These are phyloP conservation scores for Penicillium psychrosexuale DNA, from an alignment of 2,329 filamentous ascomycete genomes.

Conservation along the genomic window DNA sequence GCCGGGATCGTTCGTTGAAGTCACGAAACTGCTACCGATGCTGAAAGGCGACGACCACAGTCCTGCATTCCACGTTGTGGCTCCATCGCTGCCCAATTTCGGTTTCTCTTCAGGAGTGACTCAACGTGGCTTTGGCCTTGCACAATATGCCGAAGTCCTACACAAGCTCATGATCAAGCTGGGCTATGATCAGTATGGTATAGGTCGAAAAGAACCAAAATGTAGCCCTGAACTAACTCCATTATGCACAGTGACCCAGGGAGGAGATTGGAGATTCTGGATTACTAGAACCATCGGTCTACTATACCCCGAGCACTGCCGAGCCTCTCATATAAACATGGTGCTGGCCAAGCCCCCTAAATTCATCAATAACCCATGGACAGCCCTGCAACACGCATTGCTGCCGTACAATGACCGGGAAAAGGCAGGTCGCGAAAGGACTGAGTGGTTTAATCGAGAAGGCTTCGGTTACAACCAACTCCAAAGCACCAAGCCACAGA, in stretches of 20 bases:
- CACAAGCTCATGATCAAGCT: conserved; percentile 68
- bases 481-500: conserved; percentile 69
- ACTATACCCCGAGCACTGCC: conserved; percentile 57
- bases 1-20: conserved; percentile 66
- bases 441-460: conserved; percentile 20
- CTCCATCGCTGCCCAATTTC: conserved; percentile 55
- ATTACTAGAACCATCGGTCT: conserved; percentile 62
- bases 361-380: conserved; percentile 52
- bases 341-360: conserved; percentile 49
- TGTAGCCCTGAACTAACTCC: background rate
- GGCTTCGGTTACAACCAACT: conserved; percentile 53
- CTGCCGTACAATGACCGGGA: conserved; percentile 18
- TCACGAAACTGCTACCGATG: conserved; percentile 42
- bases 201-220: background rate
- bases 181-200: conserved; percentile 61
- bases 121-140: conserved; percentile 52
- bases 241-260: conserved; percentile 47
- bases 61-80: conserved; percentile 54
- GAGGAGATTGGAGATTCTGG: conserved; percentile 67
- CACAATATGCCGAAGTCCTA: conserved; percentile 62
- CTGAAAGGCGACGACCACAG: conserved; percentile 35
- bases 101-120: conserved; percentile 50
- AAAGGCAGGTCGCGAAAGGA: conserved; percentile 15
- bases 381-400: conserved; percentile 42
- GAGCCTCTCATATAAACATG: conserved; percentile 63